Evolutionary conservation across 208 protist genomes (phyloP), one percentile per base, ranked within the genome.

Genomic region (Strigomonas oncopelti): DNA sequence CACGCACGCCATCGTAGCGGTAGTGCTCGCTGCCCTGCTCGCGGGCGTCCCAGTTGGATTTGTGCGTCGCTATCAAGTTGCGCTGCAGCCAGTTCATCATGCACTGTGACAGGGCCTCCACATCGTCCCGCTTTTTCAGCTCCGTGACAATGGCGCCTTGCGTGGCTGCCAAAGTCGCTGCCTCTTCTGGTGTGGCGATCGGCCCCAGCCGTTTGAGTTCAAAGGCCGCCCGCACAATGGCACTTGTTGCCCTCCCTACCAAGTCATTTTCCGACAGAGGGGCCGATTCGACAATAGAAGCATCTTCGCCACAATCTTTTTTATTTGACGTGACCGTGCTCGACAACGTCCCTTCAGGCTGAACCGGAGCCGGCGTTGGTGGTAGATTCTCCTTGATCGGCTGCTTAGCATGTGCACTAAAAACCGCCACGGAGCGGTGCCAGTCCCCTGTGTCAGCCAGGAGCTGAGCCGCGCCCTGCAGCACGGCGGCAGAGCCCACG

Each of bases 41-140:
- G 38, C 65, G 5, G 11, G 24, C 36, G 36, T 3, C 5, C 45
- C 27, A 59, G 14, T 67, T 55, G 14, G 42, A 48, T 48, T 48
- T 48, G 42, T 46, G 38, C 28, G 34, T 13, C 36, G 48, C 38
- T 14, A 54, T 45, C 13, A 61, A 31, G 32, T 58, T 18, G 32
- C 81, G 78, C 1, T 72, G 76, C 54, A 80, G 74, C 88, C 88
- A 93, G 63, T 91, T 87, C n/a, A 77, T 69, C 24, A 85, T 66
- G 74, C 88, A 93, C 74, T 90, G 79, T 38, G 85, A 66, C 0
- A 74, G 48, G 48, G 79, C 74, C 32, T 57, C 13, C 42, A 79
- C 66, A 16, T 68, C 74, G 2, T 62, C 75, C 20, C 78, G 71
- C 0, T 57, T 46, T 1, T 42, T 38, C 31, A 85, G 65, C 58